phyloP scores from a whole-genome alignment of 345 rosid genomes.

The Lepidium sativum region DNA sequence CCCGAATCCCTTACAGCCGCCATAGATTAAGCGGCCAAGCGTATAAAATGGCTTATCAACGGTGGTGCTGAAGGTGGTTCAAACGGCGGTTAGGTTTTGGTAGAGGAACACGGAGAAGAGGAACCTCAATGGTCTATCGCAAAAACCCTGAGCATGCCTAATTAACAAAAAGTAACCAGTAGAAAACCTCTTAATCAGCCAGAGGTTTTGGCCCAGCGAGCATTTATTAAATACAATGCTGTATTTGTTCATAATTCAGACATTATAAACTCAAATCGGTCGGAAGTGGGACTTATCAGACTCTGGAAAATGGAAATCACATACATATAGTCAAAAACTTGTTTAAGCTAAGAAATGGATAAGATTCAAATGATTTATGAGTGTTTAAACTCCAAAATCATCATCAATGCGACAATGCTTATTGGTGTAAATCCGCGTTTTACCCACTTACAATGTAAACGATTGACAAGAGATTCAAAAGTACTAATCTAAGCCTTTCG shows the following conservation, averaged over 20 bases:
- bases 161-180: not conserved
- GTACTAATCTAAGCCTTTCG: not conserved
- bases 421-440: not conserved
- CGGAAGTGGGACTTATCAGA: not conserved
- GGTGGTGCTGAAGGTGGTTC: not conserved
- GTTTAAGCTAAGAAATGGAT: not conserved
- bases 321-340: not conserved
- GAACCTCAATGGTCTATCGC: not conserved
- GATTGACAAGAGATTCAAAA: not conserved
- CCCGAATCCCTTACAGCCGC: conserved; percentile 32
- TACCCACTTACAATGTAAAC: not conserved
- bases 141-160: conserved; percentile 3
- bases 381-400: not conserved
- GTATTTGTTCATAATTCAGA: not conserved
- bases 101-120: not conserved
- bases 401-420: not conserved
- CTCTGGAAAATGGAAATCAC: not conserved
- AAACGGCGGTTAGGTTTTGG: conserved; percentile 3
- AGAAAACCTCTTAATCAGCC: not conserved
- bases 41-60: not conserved
- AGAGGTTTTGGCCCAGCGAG: not conserved
- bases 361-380: no score
- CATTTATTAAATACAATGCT: not conserved
- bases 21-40: conserved; percentile 24
- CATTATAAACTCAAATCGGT: not conserved